Conservation (phyloP, 2,329 filamentous ascomycete species). For the Arthroderma sp. region DNA sequence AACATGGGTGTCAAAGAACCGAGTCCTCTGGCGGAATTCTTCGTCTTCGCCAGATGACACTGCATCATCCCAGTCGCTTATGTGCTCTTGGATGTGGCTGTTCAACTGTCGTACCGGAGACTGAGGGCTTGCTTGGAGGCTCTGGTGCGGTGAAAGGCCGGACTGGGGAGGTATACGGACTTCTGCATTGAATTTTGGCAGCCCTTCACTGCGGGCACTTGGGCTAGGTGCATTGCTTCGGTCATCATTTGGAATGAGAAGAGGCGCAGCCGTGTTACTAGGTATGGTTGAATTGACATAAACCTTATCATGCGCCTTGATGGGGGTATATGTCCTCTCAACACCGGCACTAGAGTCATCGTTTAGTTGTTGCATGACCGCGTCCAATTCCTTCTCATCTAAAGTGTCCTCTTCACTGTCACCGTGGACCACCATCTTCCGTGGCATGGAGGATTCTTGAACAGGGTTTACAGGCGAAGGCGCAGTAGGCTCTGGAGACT, state of each 20-base stretch:
- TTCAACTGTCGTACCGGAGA: constrained; percentile 51
- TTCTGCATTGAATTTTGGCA: constrained; percentile 14
- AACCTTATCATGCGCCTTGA: neutral
- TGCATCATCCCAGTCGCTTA: constrained; percentile 85
- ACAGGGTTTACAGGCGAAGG: constrained; percentile 7
- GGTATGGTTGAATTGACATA: too few relatives aligned
- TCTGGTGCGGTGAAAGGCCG: constrained; percentile 47
- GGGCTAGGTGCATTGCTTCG: constrained; percentile 63
- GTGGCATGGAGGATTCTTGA: neutral
- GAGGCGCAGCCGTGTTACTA: neutral
- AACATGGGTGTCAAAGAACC: constrained; percentile 84
- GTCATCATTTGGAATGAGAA: constrained; percentile 20
- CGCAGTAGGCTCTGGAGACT: constrained; percentile 14
- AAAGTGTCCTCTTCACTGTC: constrained; percentile 20
- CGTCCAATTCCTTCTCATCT: constrained; percentile 65
- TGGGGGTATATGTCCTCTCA: constrained; percentile 42
- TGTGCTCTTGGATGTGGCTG: constrained; percentile 46
- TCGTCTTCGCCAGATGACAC: constrained; percentile 71
- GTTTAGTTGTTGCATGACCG: constrained; percentile 77
- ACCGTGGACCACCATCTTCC: constrained; percentile 11
- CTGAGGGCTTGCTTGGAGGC: constrained; percentile 42
- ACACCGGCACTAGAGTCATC: constrained; percentile 61
- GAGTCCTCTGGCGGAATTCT: constrained; percentile 66
- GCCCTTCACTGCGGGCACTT: constrained; percentile 43
- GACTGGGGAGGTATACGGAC: constrained; percentile 28